Evolutionary conservation across 805 yeast genomes (phyloP), one percentile per base, ranked within the genome.

Genomic region (Starmerella tilneyi): DNA sequence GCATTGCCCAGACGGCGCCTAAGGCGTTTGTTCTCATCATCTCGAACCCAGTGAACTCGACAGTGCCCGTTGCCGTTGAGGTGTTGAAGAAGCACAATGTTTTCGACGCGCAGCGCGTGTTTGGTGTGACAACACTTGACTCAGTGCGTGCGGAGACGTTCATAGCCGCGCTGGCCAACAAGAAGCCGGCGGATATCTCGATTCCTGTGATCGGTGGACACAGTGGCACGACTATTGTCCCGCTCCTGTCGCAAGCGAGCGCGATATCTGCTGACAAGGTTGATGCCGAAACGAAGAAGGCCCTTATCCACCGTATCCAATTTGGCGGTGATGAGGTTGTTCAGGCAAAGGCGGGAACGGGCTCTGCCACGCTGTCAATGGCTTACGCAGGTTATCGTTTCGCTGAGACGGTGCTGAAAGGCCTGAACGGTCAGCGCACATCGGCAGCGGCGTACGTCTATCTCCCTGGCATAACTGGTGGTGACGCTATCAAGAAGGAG

Each of bases 311-410:
- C 73, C 78, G 97, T 68, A 88, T 88, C 56, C 96, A 88, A 70
- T 86, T 81, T 57, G 94, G 94, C 51, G 97, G 97, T 62, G 97
- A 88, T 63, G 96, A 89, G 67, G 94, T 88, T 39, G 97, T 88
- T 53, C 72, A 82, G 69, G 96, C 96, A 46, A 88, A 88, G 71
- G 81, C 84, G 58, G 96, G 96, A 53, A 79, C 79, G 43, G 96
- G 96, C 32, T 84, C 95, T 40, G 96, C 96, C 46, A 88, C 97
- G 29, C 72, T 88, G 55, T 83, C 94, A 24, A 89, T 88, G 96
- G 96, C 96, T 9, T 81, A 79, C 58, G 95, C 96, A 28, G 96
- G 94, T 28, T 84, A 75, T 70, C 74, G 79, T 56, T 81, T 85
- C 62, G 82, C 86, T 24, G 79, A 75, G 62, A 69, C 81, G 52